Conservation (phyloP, 179 eudicot genomes). For the Heliamphora ciliata region DNA sequence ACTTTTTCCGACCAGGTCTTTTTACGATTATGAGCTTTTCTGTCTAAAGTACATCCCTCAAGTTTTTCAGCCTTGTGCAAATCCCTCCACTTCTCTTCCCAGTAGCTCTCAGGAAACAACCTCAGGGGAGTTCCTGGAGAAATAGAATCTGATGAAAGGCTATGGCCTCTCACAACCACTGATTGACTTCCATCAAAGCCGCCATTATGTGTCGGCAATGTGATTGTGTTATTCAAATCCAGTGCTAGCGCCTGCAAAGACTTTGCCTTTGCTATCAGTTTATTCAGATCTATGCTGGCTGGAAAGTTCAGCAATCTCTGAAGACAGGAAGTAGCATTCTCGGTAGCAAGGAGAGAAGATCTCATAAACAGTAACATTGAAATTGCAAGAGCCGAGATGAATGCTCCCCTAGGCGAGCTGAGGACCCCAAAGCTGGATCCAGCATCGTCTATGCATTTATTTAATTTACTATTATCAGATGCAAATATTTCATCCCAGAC, state of each 20-base stretch:
- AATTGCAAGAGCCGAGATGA: slow-evolving; percentile 79
- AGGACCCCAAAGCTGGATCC: slow-evolving; percentile 41
- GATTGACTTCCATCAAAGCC: slow-evolving; percentile 31
- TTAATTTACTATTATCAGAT: slow-evolving; percentile 42
- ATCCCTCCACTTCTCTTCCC: slow-evolving; percentile 98
- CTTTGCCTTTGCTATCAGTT: slow-evolving; percentile 62
- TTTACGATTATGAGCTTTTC: slow-evolving; percentile 31
- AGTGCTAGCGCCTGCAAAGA: slow-evolving; percentile 64
- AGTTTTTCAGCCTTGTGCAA: slow-evolving; percentile 63
- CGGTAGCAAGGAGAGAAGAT: slow-evolving; percentile 84
- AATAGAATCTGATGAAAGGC: slow-evolving; percentile 49
- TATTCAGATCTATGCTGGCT: slow-evolving; percentile 44
- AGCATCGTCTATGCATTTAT: slow-evolving; percentile 31
- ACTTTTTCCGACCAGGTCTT: slow-evolving; percentile 84
- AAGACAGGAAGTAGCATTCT: slow-evolving; percentile 83
- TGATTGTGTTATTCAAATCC: slow-evolving; percentile 47
- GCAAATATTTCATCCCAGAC: slow-evolving; percentile 93
- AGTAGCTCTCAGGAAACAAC: slow-evolving; percentile 79
- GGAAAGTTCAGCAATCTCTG: slow-evolving; percentile 88
- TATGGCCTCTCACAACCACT: slow-evolving; percentile 48
- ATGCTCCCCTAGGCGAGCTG: slow-evolving; percentile 78
- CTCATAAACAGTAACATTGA: slow-evolving; percentile 81
- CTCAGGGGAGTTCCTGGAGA: slow-evolving; percentile 37
- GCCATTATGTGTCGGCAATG: slow-evolving; percentile 29
- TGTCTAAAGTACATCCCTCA: slow-evolving; percentile 30